Evolutionary conservation across 768 basidiomycete species (phyloP).

Genomic region (Cubamyces lactineus): DNA sequence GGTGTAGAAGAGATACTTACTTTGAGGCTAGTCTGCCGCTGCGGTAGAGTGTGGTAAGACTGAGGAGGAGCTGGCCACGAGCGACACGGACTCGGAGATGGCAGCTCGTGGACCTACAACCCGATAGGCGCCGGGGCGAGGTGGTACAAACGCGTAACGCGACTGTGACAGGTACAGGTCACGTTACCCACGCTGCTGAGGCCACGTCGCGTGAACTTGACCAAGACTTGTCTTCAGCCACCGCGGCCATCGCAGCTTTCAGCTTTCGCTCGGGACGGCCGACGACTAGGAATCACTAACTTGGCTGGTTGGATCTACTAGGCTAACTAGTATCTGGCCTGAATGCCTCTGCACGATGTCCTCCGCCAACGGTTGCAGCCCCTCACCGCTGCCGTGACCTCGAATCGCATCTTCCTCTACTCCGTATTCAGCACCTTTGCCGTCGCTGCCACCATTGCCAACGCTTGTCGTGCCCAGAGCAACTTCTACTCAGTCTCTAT

Average conservation of each 20-base stretch:
- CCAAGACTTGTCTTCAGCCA: background rate
- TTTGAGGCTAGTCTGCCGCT: too few relatives aligned
- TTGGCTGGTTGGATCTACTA: too few relatives aligned
- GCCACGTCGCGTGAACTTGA: constrained; percentile 22
- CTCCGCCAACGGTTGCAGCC: constrained; percentile 56
- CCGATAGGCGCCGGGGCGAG: constrained; percentile 4
- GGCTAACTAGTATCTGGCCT: too few relatives aligned
- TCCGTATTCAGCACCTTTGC: constrained; percentile 65
- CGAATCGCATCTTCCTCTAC: constrained; percentile 74
- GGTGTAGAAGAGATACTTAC: too few relatives aligned
- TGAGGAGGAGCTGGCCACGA: too few relatives aligned
- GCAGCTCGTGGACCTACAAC: constrained; percentile 18
- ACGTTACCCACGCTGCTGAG: background rate
- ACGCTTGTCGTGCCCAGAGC: constrained; percentile 79
- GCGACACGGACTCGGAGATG: background rate
- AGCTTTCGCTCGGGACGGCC: background rate
- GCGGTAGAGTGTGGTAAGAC: too few relatives aligned
- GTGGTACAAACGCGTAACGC: background rate
- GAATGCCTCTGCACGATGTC: constrained; percentile 55
- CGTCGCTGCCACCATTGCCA: constrained; percentile 72
- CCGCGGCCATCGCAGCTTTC: constrained; percentile 3
- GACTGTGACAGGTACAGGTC: background rate
- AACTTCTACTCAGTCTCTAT: constrained; percentile 96
- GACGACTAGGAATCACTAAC: background rate
- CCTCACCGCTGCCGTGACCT: constrained; percentile 52